Conservation (phyloP, 148 eudicot genomes). For the Limonium bicolor region DNA sequence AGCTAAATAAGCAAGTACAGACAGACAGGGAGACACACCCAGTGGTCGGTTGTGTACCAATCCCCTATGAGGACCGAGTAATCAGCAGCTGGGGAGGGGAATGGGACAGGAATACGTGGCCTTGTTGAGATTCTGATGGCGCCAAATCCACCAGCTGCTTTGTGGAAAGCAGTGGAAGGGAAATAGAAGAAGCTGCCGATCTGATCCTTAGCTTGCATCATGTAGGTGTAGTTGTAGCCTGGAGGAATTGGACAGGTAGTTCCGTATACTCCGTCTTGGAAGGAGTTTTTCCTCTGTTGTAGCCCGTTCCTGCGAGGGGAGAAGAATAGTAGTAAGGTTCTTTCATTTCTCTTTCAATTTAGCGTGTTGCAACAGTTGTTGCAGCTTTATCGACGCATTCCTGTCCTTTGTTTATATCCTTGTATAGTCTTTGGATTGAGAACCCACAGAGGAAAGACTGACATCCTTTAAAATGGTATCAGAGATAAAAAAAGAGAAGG, state of each 20-base stretch:
- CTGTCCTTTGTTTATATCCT: too few relatives aligned
- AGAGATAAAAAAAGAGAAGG: not conserved
- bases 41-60: conserved; percentile 45
- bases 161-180: conserved; percentile 71
- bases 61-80: conserved; percentile 62
- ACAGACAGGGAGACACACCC: conserved; percentile 12
- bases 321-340: not conserved
- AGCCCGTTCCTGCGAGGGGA: conserved; percentile 44
- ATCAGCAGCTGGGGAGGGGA: conserved; percentile 48
- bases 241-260: conserved; percentile 89
- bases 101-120: conserved; percentile 66
- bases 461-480: too few relatives aligned
- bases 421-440: not conserved
- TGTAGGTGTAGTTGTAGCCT: conserved; percentile 66
- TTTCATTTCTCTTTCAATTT: too few relatives aligned
- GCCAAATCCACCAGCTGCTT: conserved; percentile 81
- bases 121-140: conserved; percentile 52
- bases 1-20: too few relatives aligned
- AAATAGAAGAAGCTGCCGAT: conserved; percentile 78
- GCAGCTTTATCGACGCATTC: too few relatives aligned
- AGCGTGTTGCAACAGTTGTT: too few relatives aligned
- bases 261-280: conserved; percentile 65
- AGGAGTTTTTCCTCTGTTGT: conserved; percentile 74
- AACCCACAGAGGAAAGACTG: not conserved
- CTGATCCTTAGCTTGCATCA: conserved; percentile 70